Evolutionary conservation across 805 yeast species (phyloP).

Genomic region (Saccharomycopsis amapae): DNA sequence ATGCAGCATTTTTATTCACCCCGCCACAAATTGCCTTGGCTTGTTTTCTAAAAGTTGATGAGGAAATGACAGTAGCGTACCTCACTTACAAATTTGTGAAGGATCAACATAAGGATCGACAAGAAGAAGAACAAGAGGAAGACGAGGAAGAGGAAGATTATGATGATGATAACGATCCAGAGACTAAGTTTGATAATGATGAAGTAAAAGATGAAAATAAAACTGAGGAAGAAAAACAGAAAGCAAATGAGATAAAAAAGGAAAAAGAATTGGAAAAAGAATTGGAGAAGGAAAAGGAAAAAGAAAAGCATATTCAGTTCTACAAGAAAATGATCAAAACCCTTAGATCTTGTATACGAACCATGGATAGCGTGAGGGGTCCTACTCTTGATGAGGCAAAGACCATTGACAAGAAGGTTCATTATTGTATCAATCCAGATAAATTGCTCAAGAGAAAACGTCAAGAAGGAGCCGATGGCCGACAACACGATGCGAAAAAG

Average conservation of each 20-base stretch:
- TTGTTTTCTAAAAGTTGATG: constrained; percentile 63
- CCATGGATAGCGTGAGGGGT: background rate
- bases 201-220: constrained; percentile 14
- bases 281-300: constrained; percentile 6
- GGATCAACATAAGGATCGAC: constrained; percentile 25
- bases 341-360: constrained; percentile 26
- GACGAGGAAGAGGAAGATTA: constrained; percentile 17
- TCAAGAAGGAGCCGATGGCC: constrained; percentile 22
- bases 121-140: constrained; percentile 4
- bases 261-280: constrained; percentile 21
- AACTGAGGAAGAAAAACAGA: constrained; percentile 12
- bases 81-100: constrained; percentile 49
- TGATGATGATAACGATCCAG: no score
- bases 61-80: constrained; percentile 57
- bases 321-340: constrained; percentile 40
- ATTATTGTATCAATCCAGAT: constrained; percentile 54
- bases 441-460: constrained; percentile 41
- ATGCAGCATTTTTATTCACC: constrained; percentile 68
- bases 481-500: no score
- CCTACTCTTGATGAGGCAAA: constrained; percentile 45
- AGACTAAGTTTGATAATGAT: constrained; percentile 12
- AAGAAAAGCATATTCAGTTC: constrained; percentile 23
- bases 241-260: constrained; percentile 22
- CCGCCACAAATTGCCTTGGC: constrained; percentile 97
- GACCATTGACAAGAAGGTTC: constrained; percentile 54